Conservation (phyloP, 345 rosid genomes). For the Lumnitzera racemosa region DNA sequence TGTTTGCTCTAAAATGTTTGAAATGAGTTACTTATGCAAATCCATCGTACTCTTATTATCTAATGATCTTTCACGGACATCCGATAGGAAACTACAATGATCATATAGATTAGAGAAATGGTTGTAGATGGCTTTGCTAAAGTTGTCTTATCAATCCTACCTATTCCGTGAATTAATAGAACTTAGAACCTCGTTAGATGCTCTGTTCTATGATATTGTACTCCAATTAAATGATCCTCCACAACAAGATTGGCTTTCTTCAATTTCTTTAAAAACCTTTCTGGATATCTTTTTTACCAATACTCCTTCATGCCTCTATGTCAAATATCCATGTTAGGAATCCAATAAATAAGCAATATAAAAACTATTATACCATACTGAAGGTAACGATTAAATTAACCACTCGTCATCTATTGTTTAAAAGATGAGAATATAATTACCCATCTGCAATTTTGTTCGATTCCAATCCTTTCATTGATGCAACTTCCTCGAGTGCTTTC, state of each 20-base stretch:
- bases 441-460: too few relatives aligned
- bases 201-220: too few relatives aligned
- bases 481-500: too few relatives aligned
- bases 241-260: neutral
- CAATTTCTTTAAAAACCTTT: neutral
- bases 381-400: too few relatives aligned
- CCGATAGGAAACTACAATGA: too few relatives aligned
- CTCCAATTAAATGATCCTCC: neutral
- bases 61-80: too few relatives aligned
- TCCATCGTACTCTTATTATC: too few relatives aligned
- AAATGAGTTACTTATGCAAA: neutral
- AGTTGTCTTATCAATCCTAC: neutral
- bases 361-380: neutral
- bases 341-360: neutral
- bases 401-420: too few relatives aligned
- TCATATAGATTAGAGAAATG: neutral
- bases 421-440: too few relatives aligned
- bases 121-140: neutral
- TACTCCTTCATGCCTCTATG: neutral
- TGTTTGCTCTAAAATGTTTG: neutral
- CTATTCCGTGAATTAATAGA: too few relatives aligned
- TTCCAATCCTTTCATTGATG: too few relatives aligned
- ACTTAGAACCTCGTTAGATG: too few relatives aligned
- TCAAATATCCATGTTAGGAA: neutral
- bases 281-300: rapidly evolving